A percentile compares a stretch with the other conserved stretches of the same genome.
phyloP scores from a whole-genome alignment of 2,329 filamentous ascomycete species.

The Biscogniauxia sp. region DNA sequence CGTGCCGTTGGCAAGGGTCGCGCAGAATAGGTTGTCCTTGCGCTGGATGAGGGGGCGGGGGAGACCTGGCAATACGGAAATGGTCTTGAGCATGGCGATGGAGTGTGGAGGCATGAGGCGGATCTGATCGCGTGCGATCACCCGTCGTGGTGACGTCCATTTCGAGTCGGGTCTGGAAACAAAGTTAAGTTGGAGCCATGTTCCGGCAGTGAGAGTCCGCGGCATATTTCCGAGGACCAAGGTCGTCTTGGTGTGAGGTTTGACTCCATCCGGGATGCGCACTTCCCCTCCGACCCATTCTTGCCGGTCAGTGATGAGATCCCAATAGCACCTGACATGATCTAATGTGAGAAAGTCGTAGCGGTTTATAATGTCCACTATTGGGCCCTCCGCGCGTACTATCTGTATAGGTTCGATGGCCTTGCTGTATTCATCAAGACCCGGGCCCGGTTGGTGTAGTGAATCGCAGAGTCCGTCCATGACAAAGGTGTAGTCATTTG shows the following conservation, averaged over 20 bases:
- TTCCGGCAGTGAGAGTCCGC: slow-evolving; percentile 33
- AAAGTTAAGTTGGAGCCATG: slow-evolving; percentile 51
- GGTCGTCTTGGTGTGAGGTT: slow-evolving; percentile 40
- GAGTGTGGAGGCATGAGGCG: slow-evolving; percentile 36
- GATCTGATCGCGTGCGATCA: slow-evolving; percentile 51
- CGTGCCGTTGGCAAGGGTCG: slow-evolving; percentile 35
- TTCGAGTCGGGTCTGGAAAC: slow-evolving; percentile 38
- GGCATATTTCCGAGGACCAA: slow-evolving; percentile 35
- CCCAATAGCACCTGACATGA: slow-evolving; percentile 46
- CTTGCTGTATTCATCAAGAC: slow-evolving; percentile 55
- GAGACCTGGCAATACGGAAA: slow-evolving; percentile 3
- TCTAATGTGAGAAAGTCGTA: slow-evolving; percentile 55
- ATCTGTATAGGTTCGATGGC: slow-evolving; percentile 58
- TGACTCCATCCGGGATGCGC: slow-evolving; percentile 41
- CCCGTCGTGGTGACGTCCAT: slow-evolving; percentile 53
- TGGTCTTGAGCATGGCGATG: slow-evolving; percentile 28
- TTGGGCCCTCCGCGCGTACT: slow-evolving; percentile 41
- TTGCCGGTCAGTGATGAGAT: slow-evolving; percentile 39
- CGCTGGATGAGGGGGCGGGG: slow-evolving; percentile 23
- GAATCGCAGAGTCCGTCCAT: slow-evolving; percentile 54
- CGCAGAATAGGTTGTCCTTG: slow-evolving; percentile 31
- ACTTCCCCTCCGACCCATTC: slow-evolving; percentile 36
- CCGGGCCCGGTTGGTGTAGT: slow-evolving; percentile 50
- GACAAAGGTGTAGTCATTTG: slow-evolving; percentile 59
- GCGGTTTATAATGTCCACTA: slow-evolving; percentile 48